Base-by-base conservation (phyloP, 495 filamentous ascomycete genomes). In the Trichocladium antarcticum region DNA sequence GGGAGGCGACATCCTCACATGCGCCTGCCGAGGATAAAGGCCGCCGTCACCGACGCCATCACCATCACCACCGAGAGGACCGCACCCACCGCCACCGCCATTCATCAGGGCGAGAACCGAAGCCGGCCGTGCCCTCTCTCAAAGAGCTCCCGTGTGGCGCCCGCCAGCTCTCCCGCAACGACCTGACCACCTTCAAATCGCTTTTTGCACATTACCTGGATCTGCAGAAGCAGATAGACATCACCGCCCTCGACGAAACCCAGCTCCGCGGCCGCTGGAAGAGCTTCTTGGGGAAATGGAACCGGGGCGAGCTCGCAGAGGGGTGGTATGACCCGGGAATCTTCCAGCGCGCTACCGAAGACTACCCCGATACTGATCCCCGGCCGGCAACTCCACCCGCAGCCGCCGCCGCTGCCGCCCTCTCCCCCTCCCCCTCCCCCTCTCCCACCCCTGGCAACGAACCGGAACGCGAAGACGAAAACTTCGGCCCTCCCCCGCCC, bases 211-310 rank as follows among this genome's bases (percentile, higher is more conserved):
- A 83, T 55, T 98, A 97, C 59, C 73, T 98, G 21, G 86, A 95
- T 55, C 80, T 95, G 14, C 90, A 96, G 60, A 97, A 98, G 66
- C 68, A 77, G 9, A 61, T 85, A 3, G 55, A 74, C 21, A 64
- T 97, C 0, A 70, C 77, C 19, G 74, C 78, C 2, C 60, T 98
- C 35, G 67, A 72, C 34, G 79, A 83, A 45, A 69, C 76, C 12
- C 90, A 97, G 58, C 61, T 79, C 0, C 81, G 76, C 39, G 92
- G 90, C 1, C 70, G 92, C 34, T 98, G 89, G 87, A 95, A 95
- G 69, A 90, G 89, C 61, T 98, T 96, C 59, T 62, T 87, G 12
- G 68, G 76, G 2, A 90, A 89, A 74, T 98, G 92, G 92, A 98
- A 98, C 70, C 81, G 79, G 61, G 87, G 85, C 68, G 89, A 94